A percentile compares a stretch with the other conserved stretches of the same genome.
phyloP scores from a whole-genome alignment of 768 basidiomycete species.

The Boletus rubropictus region DNA sequence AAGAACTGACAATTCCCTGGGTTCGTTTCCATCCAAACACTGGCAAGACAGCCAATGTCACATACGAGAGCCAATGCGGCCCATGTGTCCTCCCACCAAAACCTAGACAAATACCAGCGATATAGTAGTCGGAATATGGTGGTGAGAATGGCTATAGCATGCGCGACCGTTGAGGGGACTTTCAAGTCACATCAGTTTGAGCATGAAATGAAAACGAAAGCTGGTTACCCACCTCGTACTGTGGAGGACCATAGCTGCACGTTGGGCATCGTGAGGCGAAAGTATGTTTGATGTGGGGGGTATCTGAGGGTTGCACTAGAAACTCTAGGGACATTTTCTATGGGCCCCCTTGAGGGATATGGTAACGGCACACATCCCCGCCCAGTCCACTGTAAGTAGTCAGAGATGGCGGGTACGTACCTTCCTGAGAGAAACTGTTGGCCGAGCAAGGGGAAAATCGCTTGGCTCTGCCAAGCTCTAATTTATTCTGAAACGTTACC shows the following conservation, averaged over 20 bases:
- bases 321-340: background rate
- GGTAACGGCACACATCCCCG: background rate
- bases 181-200: background rate
- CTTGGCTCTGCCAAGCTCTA: background rate
- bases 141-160: conserved; percentile 16
- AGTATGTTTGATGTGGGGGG: background rate
- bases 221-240: conserved; percentile 10
- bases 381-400: background rate
- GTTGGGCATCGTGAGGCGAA: background rate
- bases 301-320: background rate
- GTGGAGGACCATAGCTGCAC: conserved; percentile 2
- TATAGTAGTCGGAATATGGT: conserved; percentile 19
- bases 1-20: conserved; percentile 8
- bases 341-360: background rate
- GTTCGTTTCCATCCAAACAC: conserved; percentile 15
- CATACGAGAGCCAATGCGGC: conserved; percentile 20
- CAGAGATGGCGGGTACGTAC: background rate
- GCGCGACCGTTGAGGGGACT: conserved; percentile 15
- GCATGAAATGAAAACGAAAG: background rate
- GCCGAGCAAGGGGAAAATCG: background rate
- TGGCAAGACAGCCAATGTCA: conserved; percentile 16
- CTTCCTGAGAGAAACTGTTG: background rate
- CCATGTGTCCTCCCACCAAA: conserved; percentile 29
- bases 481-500: background rate
- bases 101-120: conserved; percentile 15